Conservation (phyloP, 495 filamentous ascomycete species). For the Parachaetomium inaequale region DNA sequence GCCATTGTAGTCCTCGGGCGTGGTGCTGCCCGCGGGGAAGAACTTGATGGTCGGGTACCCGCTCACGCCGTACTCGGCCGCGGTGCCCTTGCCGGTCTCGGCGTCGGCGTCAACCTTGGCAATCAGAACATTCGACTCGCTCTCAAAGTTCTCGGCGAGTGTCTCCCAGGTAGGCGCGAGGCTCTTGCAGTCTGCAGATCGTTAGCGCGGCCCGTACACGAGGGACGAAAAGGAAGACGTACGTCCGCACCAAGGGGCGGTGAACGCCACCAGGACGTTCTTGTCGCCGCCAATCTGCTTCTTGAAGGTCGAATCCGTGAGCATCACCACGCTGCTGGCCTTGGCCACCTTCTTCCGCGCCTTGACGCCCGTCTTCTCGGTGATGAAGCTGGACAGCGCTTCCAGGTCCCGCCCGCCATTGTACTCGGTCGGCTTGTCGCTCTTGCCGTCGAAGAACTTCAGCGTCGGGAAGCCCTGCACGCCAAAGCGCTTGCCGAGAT, state of each 20-base stretch:
- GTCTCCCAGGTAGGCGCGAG: conserved; percentile 90
- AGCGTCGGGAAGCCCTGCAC: conserved; percentile 94
- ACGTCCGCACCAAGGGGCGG: conserved; percentile 97
- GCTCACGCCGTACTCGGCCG: conserved; percentile 70
- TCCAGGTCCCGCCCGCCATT: conserved; percentile 84
- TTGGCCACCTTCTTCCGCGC: conserved; percentile 62
- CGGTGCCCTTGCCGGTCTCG: conserved; percentile 72
- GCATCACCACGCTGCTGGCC: conserved; percentile 70
- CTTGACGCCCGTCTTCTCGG: conserved; percentile 83
- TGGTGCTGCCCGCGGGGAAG: conserved; percentile 85
- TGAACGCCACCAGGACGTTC: conserved; percentile 93
- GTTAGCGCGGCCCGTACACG: conserved; percentile 26
- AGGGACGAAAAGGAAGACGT: conserved; percentile 43
- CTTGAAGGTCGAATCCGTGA: conserved; percentile 78
- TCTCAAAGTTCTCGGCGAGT: conserved; percentile 75
- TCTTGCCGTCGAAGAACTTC: conserved; percentile 98
- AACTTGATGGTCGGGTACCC: conserved; percentile 97
- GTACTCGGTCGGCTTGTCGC: conserved; percentile 81
- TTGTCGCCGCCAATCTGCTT: conserved; percentile 75
- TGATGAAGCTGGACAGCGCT: conserved; percentile 72
- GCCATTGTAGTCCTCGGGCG: conserved; percentile 66
- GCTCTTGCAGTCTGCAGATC: conserved; percentile 80
- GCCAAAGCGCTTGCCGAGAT: conserved; percentile 77
- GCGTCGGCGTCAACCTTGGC: conserved; percentile 95
- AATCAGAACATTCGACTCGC: conserved; percentile 73